Evolutionary conservation across 2,329 filamentous ascomycete genomes (phyloP).

Genomic region (Pseudocercospora cruenta): DNA sequence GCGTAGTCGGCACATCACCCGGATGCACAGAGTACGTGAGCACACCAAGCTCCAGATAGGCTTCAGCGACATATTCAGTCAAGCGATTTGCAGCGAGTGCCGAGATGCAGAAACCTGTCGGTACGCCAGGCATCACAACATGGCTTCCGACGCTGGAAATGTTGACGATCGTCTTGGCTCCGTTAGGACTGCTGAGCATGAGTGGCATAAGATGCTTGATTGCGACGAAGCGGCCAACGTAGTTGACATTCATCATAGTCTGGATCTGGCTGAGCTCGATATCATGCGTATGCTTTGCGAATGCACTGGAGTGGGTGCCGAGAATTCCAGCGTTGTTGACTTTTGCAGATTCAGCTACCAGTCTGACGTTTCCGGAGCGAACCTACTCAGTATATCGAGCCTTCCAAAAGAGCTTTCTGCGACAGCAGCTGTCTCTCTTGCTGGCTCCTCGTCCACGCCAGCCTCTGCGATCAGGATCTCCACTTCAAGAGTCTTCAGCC

Average conservation of each 20-base stretch:
- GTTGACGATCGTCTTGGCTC: constrained; percentile 28
- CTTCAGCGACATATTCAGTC: constrained; percentile 40
- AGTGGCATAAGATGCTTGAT: constrained; percentile 31
- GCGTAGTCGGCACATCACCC: constrained; percentile 38
- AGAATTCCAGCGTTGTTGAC: constrained; percentile 24
- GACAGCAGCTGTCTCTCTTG: neutral
- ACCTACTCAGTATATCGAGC: neutral
- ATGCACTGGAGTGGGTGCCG: constrained; percentile 4
- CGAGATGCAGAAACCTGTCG: constrained; percentile 41
- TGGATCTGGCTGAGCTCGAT: constrained; percentile 19
- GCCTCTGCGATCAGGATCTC: neutral
- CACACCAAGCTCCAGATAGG: constrained; percentile 32
- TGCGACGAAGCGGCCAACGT: constrained; percentile 20
- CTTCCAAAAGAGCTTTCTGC: neutral
- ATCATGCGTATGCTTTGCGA: constrained; percentile 9
- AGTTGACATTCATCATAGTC: constrained; percentile 20
- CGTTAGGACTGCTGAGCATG: neutral
- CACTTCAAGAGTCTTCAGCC: constrained; percentile 3
- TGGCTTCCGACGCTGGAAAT: constrained; percentile 39
- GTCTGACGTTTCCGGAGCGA: neutral
- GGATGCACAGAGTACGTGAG: constrained; percentile 40
- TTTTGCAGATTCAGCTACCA: neutral
- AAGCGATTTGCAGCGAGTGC: constrained; percentile 41
- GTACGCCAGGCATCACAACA: constrained; percentile 31
- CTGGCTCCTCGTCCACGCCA: neutral